These are phyloP conservation scores for Malus hybrid DNA, from an alignment of 331 rosid genomes.

Conservation along the genomic window DNA sequence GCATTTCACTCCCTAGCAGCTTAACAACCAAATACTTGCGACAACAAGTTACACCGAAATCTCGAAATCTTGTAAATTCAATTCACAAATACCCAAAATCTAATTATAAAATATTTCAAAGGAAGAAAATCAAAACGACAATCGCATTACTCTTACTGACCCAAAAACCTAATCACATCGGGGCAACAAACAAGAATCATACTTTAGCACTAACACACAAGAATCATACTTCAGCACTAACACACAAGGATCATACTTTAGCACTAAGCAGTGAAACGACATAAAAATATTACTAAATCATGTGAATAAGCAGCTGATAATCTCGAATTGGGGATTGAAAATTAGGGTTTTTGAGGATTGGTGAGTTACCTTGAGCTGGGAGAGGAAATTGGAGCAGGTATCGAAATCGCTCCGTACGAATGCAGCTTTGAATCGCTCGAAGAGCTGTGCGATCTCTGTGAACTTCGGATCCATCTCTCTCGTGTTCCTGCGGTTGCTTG, in stretches of 20 bases:
- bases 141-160: neutral
- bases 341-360: conserved; percentile 31
- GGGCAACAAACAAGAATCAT: neutral
- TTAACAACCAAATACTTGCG: neutral
- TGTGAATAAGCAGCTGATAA: neutral
- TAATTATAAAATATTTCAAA: neutral
- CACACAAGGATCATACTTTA: neutral
- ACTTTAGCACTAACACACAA: neutral
- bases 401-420: conserved; percentile 45
- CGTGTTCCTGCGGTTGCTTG: neutral
- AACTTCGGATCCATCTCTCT: conserved; percentile 67
- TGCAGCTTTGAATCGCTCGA: conserved; percentile 80
- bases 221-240: neutral
- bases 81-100: neutral
- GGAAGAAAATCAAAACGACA: neutral
- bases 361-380: conserved; percentile 65
- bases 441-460: conserved; percentile 60
- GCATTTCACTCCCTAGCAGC: neutral
- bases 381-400: conserved; percentile 37
- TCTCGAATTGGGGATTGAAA: neutral
- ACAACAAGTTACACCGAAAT: neutral
- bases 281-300: neutral
- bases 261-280: neutral
- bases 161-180: neutral
- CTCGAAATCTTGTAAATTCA: neutral